Evolutionary conservation across 768 basidiomycete species (phyloP), one percentile per base, ranked within the genome.

Genomic region (Terana coerulea): DNA sequence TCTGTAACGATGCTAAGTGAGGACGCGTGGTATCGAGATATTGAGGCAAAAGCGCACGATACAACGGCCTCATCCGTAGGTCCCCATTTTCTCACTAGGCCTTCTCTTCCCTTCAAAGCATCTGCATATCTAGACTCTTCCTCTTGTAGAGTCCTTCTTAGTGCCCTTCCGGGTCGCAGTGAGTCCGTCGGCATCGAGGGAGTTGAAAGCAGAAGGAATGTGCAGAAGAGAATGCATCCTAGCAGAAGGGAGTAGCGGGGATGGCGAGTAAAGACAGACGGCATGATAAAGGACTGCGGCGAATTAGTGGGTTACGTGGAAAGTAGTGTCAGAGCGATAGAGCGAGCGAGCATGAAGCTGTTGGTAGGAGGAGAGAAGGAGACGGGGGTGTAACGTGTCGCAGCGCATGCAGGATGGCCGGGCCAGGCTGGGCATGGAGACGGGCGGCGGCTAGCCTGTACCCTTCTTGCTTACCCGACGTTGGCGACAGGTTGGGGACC

Each of bases 1-100:
- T 1, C 61, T 59, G 50, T 2, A 17, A 12, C 15, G 17, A 14
- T 31, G 12, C 17, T 25, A 8, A 41, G 15, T 30, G 7, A 39
- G 2, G 5, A 14, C 5, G 30, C 29, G 31, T 47, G 11, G 37
- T 15, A 40, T 21, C 29, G 22, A 34, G 8, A 19, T 11, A 9
- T 47, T 26, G 1, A 30, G 21, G 17, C 14, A 28, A 40, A n/a
- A 42, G n/a, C 26, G 47, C 52, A 78, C 81, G 77, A 67, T 21
- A 51, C 62, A 26, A 83, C 70, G 37, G 80, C 74, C 36, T 71
- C 70, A 10, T 77, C 63, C 0, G 66, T 70, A 15, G 81, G 78
- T 0, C 82, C 83, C 66, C 76, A 81, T 58, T 71, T 76, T 52
- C 70, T 67, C 59, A 84, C 79, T 49, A 84, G 67, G 22, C 66